A percentile compares a stretch with the other conserved stretches of the same genome.
Evolutionary conservation across 768 basidiomycete species (phyloP).

Genomic region (Hygrophoropsis aurantiaca): DNA sequence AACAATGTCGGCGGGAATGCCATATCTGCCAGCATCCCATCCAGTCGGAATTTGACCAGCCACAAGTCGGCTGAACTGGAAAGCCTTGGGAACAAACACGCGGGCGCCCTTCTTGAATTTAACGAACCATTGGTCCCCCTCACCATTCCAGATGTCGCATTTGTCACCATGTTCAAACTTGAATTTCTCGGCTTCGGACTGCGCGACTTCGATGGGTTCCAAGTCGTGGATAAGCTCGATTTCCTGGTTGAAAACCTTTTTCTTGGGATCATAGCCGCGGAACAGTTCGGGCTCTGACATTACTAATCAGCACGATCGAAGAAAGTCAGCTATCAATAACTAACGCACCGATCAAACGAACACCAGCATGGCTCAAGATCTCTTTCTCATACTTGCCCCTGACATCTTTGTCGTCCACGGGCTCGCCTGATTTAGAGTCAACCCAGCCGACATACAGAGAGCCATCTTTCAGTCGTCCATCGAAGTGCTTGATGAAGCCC

Average conservation of each 20-base stretch:
- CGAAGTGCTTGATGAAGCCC: constrained; percentile 98
- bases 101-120: constrained; percentile 99
- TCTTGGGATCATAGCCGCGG: constrained; percentile 96
- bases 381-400: constrained; percentile 93
- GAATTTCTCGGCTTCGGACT: constrained; percentile 91
- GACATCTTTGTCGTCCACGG: constrained; percentile 98
- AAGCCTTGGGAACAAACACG: constrained; percentile 89
- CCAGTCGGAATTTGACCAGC: constrained; percentile 97
- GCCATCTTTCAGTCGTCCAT: constrained; percentile 92
- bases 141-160: constrained; percentile 91
- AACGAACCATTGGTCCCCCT: constrained; percentile 94
- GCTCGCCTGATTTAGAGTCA: constrained; percentile 88
- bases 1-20: constrained; percentile 94
- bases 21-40: constrained; percentile 95
- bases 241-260: constrained; percentile 97
- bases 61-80: constrained; percentile 91
- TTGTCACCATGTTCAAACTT: constrained; percentile 96
- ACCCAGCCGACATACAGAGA: constrained; percentile 98
- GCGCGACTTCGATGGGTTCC: constrained; percentile 91
- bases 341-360: constrained; percentile 87
- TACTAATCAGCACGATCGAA: constrained; percentile 10
- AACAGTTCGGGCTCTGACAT: constrained; percentile 90
- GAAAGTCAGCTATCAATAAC: background rate
- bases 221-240: constrained; percentile 95
- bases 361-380: constrained; percentile 86